Conservation (phyloP, 1,284 basidiomycete genomes). For the Fomitiporia mediterranea region DNA sequence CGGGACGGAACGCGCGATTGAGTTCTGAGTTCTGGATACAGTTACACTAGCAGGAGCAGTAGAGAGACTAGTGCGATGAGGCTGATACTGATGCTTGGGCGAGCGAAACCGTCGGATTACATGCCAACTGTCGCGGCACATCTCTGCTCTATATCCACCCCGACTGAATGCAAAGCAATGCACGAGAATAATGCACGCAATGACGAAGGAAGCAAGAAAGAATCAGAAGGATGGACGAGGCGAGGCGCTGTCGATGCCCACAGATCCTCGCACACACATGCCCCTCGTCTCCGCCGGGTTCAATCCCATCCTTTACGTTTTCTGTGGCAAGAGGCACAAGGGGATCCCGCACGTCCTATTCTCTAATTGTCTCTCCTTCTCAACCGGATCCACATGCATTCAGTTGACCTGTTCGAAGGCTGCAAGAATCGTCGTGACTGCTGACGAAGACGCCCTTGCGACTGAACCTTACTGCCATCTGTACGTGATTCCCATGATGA, state of each 20-base stretch:
- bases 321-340: not conserved
- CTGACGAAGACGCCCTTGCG: not conserved
- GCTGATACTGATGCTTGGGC: no score
- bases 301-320: not conserved
- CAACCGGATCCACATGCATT: not conserved
- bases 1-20: no score
- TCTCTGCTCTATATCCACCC: no score
- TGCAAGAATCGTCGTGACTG: not conserved
- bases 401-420: not conserved
- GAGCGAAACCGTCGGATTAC: no score
- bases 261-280: not conserved
- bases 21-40: no score
- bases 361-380: not conserved
- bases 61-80: no score
- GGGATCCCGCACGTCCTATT: no score
- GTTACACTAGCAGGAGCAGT: no score
- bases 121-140: no score
- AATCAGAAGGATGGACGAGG: not conserved
- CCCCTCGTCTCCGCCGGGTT: not conserved
- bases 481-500: no score
- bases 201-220: not conserved
- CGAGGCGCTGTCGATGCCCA: slow-evolving; percentile 1
- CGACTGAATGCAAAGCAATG: no score
- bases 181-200: no score
- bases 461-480: slow-evolving; percentile 1